Base-by-base conservation (phyloP, 2,329 filamentous ascomycete genomes). In the Colletotrichum sp. region DNA sequence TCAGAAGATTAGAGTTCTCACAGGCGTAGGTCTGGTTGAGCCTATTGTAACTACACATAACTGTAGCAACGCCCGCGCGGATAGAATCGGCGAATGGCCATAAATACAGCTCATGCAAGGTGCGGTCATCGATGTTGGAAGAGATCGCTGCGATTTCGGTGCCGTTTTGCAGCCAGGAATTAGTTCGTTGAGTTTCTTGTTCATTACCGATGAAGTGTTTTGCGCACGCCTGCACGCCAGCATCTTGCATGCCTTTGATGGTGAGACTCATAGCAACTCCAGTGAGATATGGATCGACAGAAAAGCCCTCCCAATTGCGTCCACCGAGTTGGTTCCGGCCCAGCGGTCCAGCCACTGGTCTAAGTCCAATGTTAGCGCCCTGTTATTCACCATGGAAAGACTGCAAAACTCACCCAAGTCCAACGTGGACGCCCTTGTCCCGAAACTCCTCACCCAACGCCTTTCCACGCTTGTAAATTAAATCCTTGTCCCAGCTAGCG, bases 261-360 rank as follows among this genome's bases (percentile, higher is more conserved):
- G 92, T 93, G 82, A 92, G 88, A n/a, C 87, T 87, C 82, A 93
- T 90, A 12, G 89, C 91, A 77, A 93, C 86, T 19, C 92, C 93
- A 15, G 91, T 77, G 1, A 97, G 88, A 65, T 96, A 95, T 0
- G 95, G 94, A 81, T 98, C 95, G 1, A 93, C 88, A 0, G 94
- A 93, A 81, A 96, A 97, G 0, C 94, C 94, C 82, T 97, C 95
- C 95, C 95, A 98, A 81, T 95, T 96, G 57, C 95, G 88, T 0
- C 95, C 95, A 48, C 92, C 95, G 63, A 91, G 88, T 2, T 94
- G 92, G 80, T 93, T 90, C 79, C 94, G 92, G 9, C 95, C 95
- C 4, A 98, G 82, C 0, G 94, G 92, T 0, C 95, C 95, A 83
- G 94, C 93, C 0, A 93, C 91, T 8, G 95, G 95, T 13, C 83